Percentiles rank a stretch among this genome's conserved stretches.
Evolutionary conservation across 169 alveolate species (phyloP).

Genomic region (Plasmodium blacklocki): DNA sequence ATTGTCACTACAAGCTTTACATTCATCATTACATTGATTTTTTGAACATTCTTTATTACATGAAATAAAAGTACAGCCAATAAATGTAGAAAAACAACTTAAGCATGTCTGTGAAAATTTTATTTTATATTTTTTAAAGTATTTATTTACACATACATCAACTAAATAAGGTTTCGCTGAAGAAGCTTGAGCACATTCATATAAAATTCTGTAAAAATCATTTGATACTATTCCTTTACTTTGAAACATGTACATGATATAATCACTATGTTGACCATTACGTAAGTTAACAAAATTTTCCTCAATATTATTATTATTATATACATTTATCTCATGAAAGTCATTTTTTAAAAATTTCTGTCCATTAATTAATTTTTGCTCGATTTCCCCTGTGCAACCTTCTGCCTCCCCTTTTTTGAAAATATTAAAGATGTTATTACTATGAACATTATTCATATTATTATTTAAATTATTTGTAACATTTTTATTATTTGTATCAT

Average conservation of each 20-base stretch:
- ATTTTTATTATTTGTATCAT: no score
- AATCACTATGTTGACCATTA: conserved; percentile 9
- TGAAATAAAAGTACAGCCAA: conserved; percentile 56
- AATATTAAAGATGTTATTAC: not conserved
- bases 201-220: conserved; percentile 55
- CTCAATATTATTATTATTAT: not conserved
- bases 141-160: conserved; percentile 68
- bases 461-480: no score
- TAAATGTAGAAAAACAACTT: conserved; percentile 49
- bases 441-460: no score
- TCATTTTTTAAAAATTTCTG: conserved; percentile 17
- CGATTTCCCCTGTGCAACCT: conserved; percentile 63
- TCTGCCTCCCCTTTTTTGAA: conserved; percentile 6
- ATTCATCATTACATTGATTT: conserved; percentile 48
- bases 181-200: conserved; percentile 65
- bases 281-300: conserved; percentile 1
- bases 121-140: conserved; percentile 49
- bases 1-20: conserved; percentile 53
- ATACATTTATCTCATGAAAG: not conserved
- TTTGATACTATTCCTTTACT: conserved; percentile 7
- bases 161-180: conserved; percentile 74
- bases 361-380: conserved; percentile 55
- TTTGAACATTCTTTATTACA: conserved; percentile 63
- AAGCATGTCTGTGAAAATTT: conserved; percentile 42
- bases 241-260: conserved; percentile 11